phyloP scores from a whole-genome alignment of 352 stramenopile genomes.

The Phytophthora sp. region DNA sequence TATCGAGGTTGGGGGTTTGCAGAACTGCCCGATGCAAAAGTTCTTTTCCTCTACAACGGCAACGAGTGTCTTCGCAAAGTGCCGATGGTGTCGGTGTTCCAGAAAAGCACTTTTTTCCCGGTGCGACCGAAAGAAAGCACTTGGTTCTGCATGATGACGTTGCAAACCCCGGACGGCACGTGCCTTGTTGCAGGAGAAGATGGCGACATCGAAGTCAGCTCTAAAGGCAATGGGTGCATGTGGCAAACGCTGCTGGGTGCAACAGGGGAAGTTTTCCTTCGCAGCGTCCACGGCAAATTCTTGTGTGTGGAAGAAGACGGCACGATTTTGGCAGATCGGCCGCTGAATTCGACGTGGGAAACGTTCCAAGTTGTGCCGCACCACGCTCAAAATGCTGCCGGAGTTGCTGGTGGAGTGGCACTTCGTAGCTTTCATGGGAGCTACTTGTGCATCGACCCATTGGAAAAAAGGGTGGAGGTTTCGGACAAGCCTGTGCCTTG shows the following conservation, averaged over 20 bases:
- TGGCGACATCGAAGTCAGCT: constrained; percentile 55
- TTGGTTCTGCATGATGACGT: constrained; percentile 84
- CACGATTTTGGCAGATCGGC: constrained; percentile 71
- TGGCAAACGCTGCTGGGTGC: constrained; percentile 78
- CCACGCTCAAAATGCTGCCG: constrained; percentile 23
- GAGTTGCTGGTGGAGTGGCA: constrained; percentile 52
- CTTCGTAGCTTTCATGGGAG: constrained; percentile 81
- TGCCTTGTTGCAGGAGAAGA: constrained; percentile 75
- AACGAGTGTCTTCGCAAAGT: constrained; percentile 87
- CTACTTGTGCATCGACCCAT: constrained; percentile 73
- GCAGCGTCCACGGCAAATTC: constrained; percentile 84
- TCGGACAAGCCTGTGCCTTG: constrained; percentile 62
- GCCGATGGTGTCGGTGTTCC: constrained; percentile 68
- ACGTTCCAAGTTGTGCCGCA: constrained; percentile 86
- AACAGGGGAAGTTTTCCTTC: constrained; percentile 69
- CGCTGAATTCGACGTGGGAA: constrained; percentile 85
- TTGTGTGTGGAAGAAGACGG: constrained; percentile 81
- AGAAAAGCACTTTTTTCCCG: constrained; percentile 49
- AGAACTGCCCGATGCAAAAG: constrained; percentile 56
- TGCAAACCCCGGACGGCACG: constrained; percentile 68
- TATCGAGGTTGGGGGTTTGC: constrained; percentile 79
- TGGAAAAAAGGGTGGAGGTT: constrained; percentile 29
- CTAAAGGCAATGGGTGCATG: constrained; percentile 44
- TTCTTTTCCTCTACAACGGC: constrained; percentile 87
- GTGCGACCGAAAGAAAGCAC: constrained; percentile 46